Conservation (phyloP, 192 early-diverging fungal genomes). For the Linnemannia elongata region DNA sequence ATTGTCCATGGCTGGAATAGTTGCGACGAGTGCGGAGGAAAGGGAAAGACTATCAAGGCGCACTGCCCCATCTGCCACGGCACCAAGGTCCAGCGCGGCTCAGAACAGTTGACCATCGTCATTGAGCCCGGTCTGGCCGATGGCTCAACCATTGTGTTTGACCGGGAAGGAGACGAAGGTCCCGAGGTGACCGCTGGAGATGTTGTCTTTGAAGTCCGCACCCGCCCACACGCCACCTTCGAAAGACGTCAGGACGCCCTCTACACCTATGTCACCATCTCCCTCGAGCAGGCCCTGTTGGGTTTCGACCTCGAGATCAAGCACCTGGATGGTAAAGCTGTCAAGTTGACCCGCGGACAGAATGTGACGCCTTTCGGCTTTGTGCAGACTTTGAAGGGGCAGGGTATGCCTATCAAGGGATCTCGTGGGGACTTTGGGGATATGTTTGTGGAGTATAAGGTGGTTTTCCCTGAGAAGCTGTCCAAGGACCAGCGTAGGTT, state of each 20-base stretch:
- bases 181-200: conserved; percentile 93
- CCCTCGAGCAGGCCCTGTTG: conserved; percentile 81
- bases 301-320: conserved; percentile 83
- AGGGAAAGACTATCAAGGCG: conserved; percentile 86
- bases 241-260: conserved; percentile 82
- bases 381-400: conserved; percentile 81
- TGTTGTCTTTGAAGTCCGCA: conserved; percentile 81
- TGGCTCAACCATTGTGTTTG: conserved; percentile 73
- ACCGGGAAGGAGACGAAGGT: conserved; percentile 90
- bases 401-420: conserved; percentile 90
- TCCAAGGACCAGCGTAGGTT: conserved; percentile 33
- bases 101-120: conserved; percentile 81
- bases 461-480: conserved; percentile 77
- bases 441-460: conserved; percentile 90
- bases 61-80: conserved; percentile 90
- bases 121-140: conserved; percentile 90
- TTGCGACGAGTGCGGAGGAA: conserved; percentile 92
- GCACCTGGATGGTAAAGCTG: conserved; percentile 84
- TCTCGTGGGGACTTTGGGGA: conserved; percentile 75
- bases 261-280: conserved; percentile 82
- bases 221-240: conserved; percentile 80
- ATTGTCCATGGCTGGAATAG: conserved; percentile 11
- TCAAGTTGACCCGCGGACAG: conserved; percentile 73
- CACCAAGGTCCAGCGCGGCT: conserved; percentile 86
- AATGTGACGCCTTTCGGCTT: conserved; percentile 75